These are phyloP conservation scores for Phytopythium sindhum DNA, from an alignment of 352 stramenopile species.

Conservation along the genomic window DNA sequence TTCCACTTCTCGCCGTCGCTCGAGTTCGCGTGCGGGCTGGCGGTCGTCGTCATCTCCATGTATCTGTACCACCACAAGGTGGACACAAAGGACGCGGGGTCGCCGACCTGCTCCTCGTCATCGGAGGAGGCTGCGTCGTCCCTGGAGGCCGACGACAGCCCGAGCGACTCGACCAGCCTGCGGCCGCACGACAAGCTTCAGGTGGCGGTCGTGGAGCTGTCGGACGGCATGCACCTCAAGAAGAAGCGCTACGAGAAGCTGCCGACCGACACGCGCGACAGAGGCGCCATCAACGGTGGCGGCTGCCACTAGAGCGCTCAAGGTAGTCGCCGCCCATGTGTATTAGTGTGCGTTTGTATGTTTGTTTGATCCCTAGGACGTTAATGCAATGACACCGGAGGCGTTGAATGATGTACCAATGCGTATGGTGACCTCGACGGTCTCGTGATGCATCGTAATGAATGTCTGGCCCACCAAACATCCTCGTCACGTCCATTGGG, in stretches of 20 bases:
- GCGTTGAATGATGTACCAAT: too few species aligned
- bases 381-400: too few species aligned
- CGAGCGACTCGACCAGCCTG: slow-evolving; percentile 2
- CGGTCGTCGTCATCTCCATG: slow-evolving; percentile 81
- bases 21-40: slow-evolving; percentile 79
- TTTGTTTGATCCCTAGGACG: too few species aligned
- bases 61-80: slow-evolving; percentile 86
- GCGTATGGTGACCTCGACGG: too few species aligned
- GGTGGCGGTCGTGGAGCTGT: slow-evolving; percentile 7
- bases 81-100: slow-evolving; percentile 13
- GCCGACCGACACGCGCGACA: slow-evolving; percentile 4
- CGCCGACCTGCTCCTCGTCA: slow-evolving; percentile 15
- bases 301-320: neutral
- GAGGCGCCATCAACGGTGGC: neutral
- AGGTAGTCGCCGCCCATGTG: neutral
- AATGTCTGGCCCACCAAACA: too few species aligned
- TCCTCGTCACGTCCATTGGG: too few species aligned
- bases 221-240: slow-evolving; percentile 31
- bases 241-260: slow-evolving; percentile 53
- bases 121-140: slow-evolving; percentile 5
- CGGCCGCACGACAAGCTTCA: neutral
- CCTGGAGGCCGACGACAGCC: neutral
- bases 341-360: neutral
- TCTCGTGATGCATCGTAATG: too few species aligned
- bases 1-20: slow-evolving; percentile 80